Evolutionary conservation across 2,329 filamentous ascomycete species (phyloP), one percentile per base, ranked within the genome.

Genomic region (Triangularia setosa): DNA sequence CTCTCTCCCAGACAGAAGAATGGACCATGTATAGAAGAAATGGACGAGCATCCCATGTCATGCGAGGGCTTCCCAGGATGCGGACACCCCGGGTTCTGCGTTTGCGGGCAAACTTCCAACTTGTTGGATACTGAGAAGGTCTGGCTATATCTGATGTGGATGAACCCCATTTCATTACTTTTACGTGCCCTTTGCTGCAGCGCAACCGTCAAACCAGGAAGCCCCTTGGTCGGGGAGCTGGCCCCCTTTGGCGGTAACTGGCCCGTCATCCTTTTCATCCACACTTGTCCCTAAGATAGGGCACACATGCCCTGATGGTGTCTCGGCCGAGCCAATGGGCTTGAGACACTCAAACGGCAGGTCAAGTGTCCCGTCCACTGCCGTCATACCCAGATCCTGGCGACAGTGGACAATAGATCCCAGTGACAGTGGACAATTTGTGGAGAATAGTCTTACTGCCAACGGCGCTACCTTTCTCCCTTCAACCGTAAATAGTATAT

Each of bases 61-160:
- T 48, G 21, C 24, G 35, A 53, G 25, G n/a, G 27, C 25, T 60
- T 62, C 48, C 28, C 44, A 30, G 35, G 24, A 24, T 44, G 55
- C 48, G 56, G 62, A 64, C 59, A 62, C 56, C 61, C 65, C 65
- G 56, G 61, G 33, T 60, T 64, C 35, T 61, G 53, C 14, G 24
- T 52, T 40, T 27, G 58, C 40, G 23, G 57, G 12, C 24, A 35
- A 25, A 55, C 55, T 40, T 53, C 33, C 40, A 27, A 56, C 58
- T 58, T 18, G 25, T n/a, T 57, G 54, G 23, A 57, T 40, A 7
- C 16, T n/a, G 33, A 40, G 33, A 40, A 40, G 33, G 33, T 30
- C 53, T 64, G 48, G 24, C 61, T 55, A 58, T 48, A 54, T 40
- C 27, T 55, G 48, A 28, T 48, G 55, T 52, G 60, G 55, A 30